Evolutionary conservation across 1,284 basidiomycete species (phyloP).

Genomic region (Bjerkandera adusta): DNA sequence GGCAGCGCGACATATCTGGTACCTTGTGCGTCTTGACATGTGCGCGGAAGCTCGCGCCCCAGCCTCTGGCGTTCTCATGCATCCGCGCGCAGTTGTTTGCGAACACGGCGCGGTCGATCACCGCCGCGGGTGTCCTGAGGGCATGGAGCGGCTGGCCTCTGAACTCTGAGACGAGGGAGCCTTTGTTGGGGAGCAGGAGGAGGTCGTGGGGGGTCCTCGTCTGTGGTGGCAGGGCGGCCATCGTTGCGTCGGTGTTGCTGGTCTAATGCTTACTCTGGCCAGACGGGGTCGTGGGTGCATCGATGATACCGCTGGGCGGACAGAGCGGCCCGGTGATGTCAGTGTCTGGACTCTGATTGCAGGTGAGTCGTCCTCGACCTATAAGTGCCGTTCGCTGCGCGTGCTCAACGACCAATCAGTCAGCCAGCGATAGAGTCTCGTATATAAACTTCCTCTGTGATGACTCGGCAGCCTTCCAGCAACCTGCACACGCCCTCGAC

Average conservation of each 20-base stretch:
- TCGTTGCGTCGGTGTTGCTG: too few relatives aligned
- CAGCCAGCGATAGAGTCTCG: too few relatives aligned
- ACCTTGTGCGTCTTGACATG: constrained; percentile 88
- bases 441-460: too few relatives aligned
- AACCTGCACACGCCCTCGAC: constrained; percentile 1
- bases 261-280: too few relatives aligned
- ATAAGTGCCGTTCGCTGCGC: too few relatives aligned
- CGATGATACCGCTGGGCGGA: too few relatives aligned
- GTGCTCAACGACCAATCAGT: too few relatives aligned
- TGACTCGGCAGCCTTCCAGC: background rate
- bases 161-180: constrained; percentile 56
- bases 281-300: too few relatives aligned
- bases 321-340: too few relatives aligned
- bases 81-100: constrained; percentile 72
- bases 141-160: constrained; percentile 53
- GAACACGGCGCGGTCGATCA: constrained; percentile 74
- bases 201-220: constrained; percentile 50
- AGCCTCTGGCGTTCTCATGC: constrained; percentile 59
- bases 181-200: constrained; percentile 46
- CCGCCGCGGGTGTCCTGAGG: constrained; percentile 75
- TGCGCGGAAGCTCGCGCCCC: constrained; percentile 72
- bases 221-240: constrained; percentile 30
- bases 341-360: too few relatives aligned
- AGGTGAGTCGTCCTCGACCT: too few relatives aligned
- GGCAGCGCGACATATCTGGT: constrained; percentile 3